Evolutionary conservation across 2,329 filamentous ascomycete species (phyloP), one percentile per base, ranked within the genome.

Genomic region (Endoconidiophora polonica): DNA sequence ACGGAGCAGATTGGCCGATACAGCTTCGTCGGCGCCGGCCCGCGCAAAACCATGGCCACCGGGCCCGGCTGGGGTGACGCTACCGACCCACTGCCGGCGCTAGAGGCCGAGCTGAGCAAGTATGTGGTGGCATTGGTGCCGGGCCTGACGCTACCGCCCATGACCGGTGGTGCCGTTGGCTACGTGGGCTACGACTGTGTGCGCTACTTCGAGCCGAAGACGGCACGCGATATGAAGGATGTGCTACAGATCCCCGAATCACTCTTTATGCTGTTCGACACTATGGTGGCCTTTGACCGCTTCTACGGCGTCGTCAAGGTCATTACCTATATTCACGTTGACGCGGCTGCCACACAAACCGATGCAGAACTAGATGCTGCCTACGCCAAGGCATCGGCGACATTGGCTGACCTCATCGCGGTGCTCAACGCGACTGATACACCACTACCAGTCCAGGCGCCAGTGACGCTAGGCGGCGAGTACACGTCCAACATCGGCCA

Each of bases 101-200:
- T 98, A 39, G 81, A 94, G 67, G 70, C 76, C 55, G 87, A 95
- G 66, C 74, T 98, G 42, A 74, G 78, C 16, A 72, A 83, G 60
- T 83, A 80, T 63, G 76, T 85, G 23, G 85, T 95, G 55, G 83
- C 87, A 33, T 76, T 84, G 39, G 77, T 98, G 3, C 88, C 91
- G 0, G 85, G 81, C 1, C 68, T 96, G 59, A 76, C 76, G 58
- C 73, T 98, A 37, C 91, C 91, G 47, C 84, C 86, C 23, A 70
- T 98, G 67, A 86, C 85, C 0, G 91, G 88, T 39, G 91, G 91
- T 46, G 91, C 88, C 10, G 86, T 98, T 59, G 91, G 91, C 53
- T 98, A 96, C 63, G 86, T 96, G 4, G 88, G 88, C 48, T 98
- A 98, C 62, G 91, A 98, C 63, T 98, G 91, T 64, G 86, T 98